phyloP scores from a whole-genome alignment of 2,329 filamentous ascomycete genomes.

The Didymella arachidicola region DNA sequence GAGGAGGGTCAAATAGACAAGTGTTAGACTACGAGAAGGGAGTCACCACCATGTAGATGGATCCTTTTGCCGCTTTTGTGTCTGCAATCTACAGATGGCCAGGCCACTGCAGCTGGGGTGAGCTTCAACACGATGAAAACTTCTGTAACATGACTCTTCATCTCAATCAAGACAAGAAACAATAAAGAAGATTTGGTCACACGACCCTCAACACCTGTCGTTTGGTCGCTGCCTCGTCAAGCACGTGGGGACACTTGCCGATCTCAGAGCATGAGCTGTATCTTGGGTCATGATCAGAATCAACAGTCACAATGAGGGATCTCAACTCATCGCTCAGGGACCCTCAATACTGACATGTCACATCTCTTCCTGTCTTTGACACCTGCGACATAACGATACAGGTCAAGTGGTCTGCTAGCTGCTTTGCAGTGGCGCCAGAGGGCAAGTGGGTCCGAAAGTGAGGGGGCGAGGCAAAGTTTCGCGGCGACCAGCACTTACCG shows the following conservation, averaged over 20 bases:
- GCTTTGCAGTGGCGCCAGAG: slow-evolving; percentile 5
- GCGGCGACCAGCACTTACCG: slow-evolving; percentile 10
- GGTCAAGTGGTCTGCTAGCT: slow-evolving; percentile 8
- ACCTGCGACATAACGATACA: neutral
- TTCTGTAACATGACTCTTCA: too few relatives aligned
- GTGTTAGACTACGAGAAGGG: too few relatives aligned
- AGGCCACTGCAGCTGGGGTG: too few relatives aligned
- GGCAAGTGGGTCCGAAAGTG: slow-evolving; percentile 12
- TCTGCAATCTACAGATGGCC: too few relatives aligned
- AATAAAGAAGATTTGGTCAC: neutral
- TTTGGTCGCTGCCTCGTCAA: neutral
- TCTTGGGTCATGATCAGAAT: neutral
- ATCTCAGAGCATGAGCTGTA: neutral
- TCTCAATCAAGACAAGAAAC: too few relatives aligned
- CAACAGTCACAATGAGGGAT: neutral
- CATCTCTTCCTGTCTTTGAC: neutral
- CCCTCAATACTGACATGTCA: neutral
- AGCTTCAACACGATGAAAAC: too few relatives aligned
- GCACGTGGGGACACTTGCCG: slow-evolving; percentile 5
- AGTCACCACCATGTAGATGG: too few relatives aligned
- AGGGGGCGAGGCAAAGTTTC: slow-evolving; percentile 19
- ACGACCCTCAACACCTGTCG: slow-evolving; percentile 1
- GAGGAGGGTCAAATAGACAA: too few relatives aligned
- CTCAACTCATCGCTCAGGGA: neutral
- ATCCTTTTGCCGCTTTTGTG: too few relatives aligned